Evolutionary conservation across 352 stramenopile species (phyloP).

Genomic region (Phytophthora macrochlamydospora): DNA sequence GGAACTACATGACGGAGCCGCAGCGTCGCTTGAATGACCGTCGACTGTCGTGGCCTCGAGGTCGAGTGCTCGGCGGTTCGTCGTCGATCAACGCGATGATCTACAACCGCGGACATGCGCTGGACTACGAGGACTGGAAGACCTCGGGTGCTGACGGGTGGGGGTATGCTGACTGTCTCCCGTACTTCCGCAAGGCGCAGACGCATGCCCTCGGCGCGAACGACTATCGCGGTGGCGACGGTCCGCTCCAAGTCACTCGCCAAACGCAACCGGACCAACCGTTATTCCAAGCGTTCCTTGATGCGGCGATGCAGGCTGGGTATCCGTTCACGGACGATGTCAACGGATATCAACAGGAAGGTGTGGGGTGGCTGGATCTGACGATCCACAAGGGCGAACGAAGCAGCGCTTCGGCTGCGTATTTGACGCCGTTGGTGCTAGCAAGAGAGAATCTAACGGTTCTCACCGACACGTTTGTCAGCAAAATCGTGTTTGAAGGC

Average conservation of each 20-base stretch:
- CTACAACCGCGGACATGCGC: conserved; percentile 82
- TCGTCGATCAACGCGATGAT: conserved; percentile 91
- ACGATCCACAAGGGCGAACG: conserved; percentile 78
- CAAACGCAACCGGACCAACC: conserved; percentile 67
- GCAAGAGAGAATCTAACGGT: conserved; percentile 65
- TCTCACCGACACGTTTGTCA: conserved; percentile 77
- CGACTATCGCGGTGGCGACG: conserved; percentile 75
- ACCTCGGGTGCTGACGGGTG: conserved; percentile 58
- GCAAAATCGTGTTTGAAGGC: conserved; percentile 82
- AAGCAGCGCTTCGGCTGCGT: conserved; percentile 69
- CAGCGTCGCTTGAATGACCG: conserved; percentile 78
- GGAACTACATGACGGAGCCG: conserved; percentile 81
- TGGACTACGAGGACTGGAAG: conserved; percentile 87
- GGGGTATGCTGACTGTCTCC: conserved; percentile 83
- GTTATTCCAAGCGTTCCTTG: conserved; percentile 83
- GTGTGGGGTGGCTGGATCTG: conserved; percentile 86
- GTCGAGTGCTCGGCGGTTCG: conserved; percentile 82
- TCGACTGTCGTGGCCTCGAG: conserved; percentile 76
- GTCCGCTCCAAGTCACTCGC: conserved; percentile 69
- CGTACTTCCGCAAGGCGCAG: conserved; percentile 86
- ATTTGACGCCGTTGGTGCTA: conserved; percentile 53
- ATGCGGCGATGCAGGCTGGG: conserved; percentile 75
- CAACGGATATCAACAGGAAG: conserved; percentile 87
- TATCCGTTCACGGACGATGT: conserved; percentile 87
- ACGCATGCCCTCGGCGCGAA: conserved; percentile 67